phyloP scores from a whole-genome alignment of 2,329 filamentous ascomycete species.

The Pestalotiopsis sp. region DNA sequence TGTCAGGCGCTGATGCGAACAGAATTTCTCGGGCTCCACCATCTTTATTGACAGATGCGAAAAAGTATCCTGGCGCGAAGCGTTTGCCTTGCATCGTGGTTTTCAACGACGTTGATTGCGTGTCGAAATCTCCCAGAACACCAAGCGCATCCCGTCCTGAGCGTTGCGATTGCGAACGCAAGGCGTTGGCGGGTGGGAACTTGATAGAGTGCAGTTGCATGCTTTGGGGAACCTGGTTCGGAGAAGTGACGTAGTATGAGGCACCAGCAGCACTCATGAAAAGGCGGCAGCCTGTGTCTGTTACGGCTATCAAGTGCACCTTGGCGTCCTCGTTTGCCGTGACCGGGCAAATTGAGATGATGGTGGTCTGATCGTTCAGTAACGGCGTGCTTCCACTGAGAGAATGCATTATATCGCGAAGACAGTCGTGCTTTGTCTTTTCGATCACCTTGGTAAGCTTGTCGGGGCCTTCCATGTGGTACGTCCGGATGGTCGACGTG shows the following conservation, averaged over 20 bases:
- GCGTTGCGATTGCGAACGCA: slow-evolving; percentile 26
- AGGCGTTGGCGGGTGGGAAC: slow-evolving; percentile 68
- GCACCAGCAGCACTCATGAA: slow-evolving; percentile 89
- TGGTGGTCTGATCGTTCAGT: slow-evolving; percentile 67
- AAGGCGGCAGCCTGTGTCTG: slow-evolving; percentile 84
- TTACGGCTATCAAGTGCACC: slow-evolving; percentile 86
- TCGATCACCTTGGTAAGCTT: slow-evolving; percentile 65
- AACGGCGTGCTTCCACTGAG: slow-evolving; percentile 73
- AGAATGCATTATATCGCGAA: slow-evolving; percentile 77
- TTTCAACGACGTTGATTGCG: slow-evolving; percentile 49
- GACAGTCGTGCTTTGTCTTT: slow-evolving; percentile 60
- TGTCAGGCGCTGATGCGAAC: slow-evolving; percentile 86
- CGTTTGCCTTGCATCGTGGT: slow-evolving; percentile 54
- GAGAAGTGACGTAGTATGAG: slow-evolving; percentile 62
- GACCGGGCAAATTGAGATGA: slow-evolving; percentile 86
- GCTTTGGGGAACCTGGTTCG: slow-evolving; percentile 74
- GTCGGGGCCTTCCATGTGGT: slow-evolving; percentile 73
- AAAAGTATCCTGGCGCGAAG: slow-evolving; percentile 87
- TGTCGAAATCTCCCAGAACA: slow-evolving; percentile 41
- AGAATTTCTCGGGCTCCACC: slow-evolving; percentile 54
- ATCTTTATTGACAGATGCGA: slow-evolving; percentile 75
- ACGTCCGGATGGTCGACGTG: slow-evolving; percentile 85
- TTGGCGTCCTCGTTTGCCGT: slow-evolving; percentile 76
- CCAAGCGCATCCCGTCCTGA: slow-evolving; percentile 23
- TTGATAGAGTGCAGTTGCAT: slow-evolving; percentile 99